These are phyloP conservation scores for Blastobotrys capitulatus DNA, from an alignment of 1,139 yeast species.

Conservation along the genomic window DNA sequence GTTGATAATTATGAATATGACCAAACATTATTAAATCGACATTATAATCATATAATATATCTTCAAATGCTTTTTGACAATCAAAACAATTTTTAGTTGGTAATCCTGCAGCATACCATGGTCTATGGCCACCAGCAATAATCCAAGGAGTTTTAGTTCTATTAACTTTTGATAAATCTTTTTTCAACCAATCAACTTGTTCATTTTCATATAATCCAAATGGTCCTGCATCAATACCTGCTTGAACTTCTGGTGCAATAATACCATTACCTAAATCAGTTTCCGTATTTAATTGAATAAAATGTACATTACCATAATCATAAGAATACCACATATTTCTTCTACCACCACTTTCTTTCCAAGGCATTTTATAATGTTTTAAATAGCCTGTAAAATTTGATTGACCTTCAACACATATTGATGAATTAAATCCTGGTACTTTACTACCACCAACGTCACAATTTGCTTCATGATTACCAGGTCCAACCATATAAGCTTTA, in stretches of 20 bases:
- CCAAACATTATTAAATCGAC: slow-evolving; percentile 30
- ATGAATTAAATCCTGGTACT: slow-evolving; percentile 15
- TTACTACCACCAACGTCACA: slow-evolving; percentile 26
- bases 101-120: slow-evolving; percentile 29
- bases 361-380: slow-evolving; percentile 27
- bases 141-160: slow-evolving; percentile 32
- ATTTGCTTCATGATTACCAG: slow-evolving; percentile 31
- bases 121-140: slow-evolving; percentile 36
- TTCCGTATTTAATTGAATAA: slow-evolving; percentile 30
- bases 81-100: slow-evolving; percentile 21
- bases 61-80: slow-evolving; percentile 30
- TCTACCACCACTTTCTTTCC: slow-evolving; percentile 21
- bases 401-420: slow-evolving; percentile 24
- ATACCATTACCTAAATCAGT: slow-evolving; percentile 22
- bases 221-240: slow-evolving; percentile 23
- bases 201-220: slow-evolving; percentile 23
- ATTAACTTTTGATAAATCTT: slow-evolving; percentile 38
- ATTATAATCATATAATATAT: slow-evolving; percentile 21
- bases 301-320: slow-evolving; percentile 31
- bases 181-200: slow-evolving; percentile 36
- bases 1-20: slow-evolving; percentile 30
- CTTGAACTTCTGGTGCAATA: slow-evolving; percentile 23
- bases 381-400: slow-evolving; percentile 26
- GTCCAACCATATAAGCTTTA: slow-evolving; percentile 30
- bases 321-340: slow-evolving; percentile 31